Conservation (phyloP, 352 stramenopile genomes). For the Elongisporangium prolatum region DNA sequence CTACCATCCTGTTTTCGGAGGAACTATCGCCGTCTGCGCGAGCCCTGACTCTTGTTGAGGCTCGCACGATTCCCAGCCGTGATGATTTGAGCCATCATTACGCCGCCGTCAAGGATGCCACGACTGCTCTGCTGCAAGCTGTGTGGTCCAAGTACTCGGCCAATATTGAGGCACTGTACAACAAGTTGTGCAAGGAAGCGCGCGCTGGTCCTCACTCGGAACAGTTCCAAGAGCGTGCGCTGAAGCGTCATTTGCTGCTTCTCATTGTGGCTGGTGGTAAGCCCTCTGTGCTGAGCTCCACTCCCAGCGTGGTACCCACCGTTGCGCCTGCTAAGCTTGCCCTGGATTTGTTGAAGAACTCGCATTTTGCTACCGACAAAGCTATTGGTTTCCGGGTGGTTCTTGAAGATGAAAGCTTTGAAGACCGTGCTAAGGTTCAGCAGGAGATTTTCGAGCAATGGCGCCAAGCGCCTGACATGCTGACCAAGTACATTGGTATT, state of each 20-base stretch:
- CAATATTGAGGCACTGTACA: slow-evolving; percentile 60
- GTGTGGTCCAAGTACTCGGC: slow-evolving; percentile 60
- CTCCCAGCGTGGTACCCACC: slow-evolving; percentile 30
- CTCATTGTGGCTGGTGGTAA: slow-evolving; percentile 62
- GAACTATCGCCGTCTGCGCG: slow-evolving; percentile 56
- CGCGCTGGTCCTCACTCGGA: slow-evolving; percentile 54
- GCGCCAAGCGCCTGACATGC: slow-evolving; percentile 63
- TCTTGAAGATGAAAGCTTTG: slow-evolving; percentile 54
- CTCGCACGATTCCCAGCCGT: slow-evolving; percentile 48
- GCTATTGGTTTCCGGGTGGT: slow-evolving; percentile 54
- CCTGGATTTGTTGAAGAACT: slow-evolving; percentile 51
- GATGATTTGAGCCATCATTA: slow-evolving; percentile 76
- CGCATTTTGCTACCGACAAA: slow-evolving; percentile 70
- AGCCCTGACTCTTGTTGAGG: slow-evolving; percentile 53
- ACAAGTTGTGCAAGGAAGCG: slow-evolving; percentile 33
- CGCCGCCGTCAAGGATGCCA: slow-evolving; percentile 51
- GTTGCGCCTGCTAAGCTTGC: slow-evolving; percentile 44
- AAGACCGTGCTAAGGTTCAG: slow-evolving; percentile 57
- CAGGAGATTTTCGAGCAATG: slow-evolving; percentile 66
- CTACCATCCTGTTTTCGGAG: slow-evolving; percentile 67
- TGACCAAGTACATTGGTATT: slow-evolving; percentile 79
- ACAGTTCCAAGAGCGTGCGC: slow-evolving; percentile 65
- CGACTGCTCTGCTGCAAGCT: slow-evolving; percentile 55
- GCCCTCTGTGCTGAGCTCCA: slow-evolving; percentile 34
- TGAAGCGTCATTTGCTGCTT: slow-evolving; percentile 60